Conservation (phyloP, 306 rosid species). For the Corylus avellana region DNA sequence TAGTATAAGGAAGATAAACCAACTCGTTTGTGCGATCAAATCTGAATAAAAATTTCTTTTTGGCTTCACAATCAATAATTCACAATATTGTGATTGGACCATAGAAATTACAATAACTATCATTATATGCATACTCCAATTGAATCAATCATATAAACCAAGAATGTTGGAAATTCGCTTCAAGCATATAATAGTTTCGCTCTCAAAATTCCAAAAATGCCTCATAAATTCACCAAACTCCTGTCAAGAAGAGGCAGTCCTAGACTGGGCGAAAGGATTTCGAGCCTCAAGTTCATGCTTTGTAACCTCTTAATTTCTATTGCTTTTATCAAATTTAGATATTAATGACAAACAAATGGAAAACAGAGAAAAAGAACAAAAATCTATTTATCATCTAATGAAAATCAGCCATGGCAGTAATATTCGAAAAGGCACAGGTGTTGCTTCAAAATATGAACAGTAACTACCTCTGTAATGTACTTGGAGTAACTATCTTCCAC, state of each 20-base stretch:
- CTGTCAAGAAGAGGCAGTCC: not conserved
- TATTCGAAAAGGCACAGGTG: not conserved
- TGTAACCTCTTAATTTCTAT: not conserved
- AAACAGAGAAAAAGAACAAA: not conserved
- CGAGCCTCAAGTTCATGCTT: not conserved
- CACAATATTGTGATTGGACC: not conserved
- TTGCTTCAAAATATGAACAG: slow-evolving; percentile 3
- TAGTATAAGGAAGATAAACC: not conserved
- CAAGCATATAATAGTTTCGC: not conserved
- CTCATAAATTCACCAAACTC: not conserved
- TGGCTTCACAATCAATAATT: not conserved
- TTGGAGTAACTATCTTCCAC: slow-evolving; percentile 88
- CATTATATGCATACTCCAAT: not conserved
- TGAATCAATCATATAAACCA: not conserved
- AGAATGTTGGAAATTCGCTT: not conserved
- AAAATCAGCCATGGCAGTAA: not conserved
- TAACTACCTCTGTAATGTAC: slow-evolving; percentile 77
- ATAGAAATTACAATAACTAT: not conserved
- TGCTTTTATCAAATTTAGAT: not conserved
- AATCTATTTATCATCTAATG: not conserved
- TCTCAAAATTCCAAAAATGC: not conserved
- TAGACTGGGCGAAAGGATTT: not conserved
- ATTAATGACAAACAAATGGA: too few relatives aligned
- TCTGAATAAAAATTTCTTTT: not conserved
- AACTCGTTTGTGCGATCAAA: not conserved